Evolutionary conservation across 2,329 filamentous ascomycete genomes (phyloP), one percentile per base, ranked within the genome.

Genomic region (Capronia epimyces): DNA sequence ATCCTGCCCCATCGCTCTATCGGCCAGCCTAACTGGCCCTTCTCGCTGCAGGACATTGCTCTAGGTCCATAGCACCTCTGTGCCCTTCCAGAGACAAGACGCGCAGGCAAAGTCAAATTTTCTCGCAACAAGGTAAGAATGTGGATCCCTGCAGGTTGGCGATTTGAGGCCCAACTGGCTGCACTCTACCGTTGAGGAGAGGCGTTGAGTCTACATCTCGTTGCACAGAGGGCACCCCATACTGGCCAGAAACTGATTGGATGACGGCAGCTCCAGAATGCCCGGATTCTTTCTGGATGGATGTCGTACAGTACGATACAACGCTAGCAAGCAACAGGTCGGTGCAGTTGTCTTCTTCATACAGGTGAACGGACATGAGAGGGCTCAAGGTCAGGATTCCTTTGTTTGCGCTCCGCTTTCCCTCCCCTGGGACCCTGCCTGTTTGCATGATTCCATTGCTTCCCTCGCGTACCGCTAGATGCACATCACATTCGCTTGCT

Each of bases 401-500:
- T 54, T 55, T 62, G 58, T 60, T 62, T 62, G 59, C 53, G 51
- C 53, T 32, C 47, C 49, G 40, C 20, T 42, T 41, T 24, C 27
- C 25, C 29, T 16, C 22, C 25, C 49, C 48, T 52, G 15, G 47
- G 43, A 49, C 53, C 47, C 49, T 55, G 58, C 52, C 56, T 61
- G 59, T 62, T 62, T 62, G 59, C 56, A 56, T 57, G 49, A 52
- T 39, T 49, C 36, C 46, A 18, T 21, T 29, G 24, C 20, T 44
- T 25, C 37, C 29, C 37, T 25, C 47, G 50, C 45, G 50, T 53
- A 53, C 47, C 32, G 15, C 43, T 32, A 42, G 27, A 49, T 46
- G 40, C 53, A 43, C 36, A 36, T 43, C 34, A 49, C 31, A 42
- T 32, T 43, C 27, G 43, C 16, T 44, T 55, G 46, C 43, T 49